Evolutionary conservation across 345 rosid species (phyloP).

Genomic region (Melaleuca quinquenervia): DNA sequence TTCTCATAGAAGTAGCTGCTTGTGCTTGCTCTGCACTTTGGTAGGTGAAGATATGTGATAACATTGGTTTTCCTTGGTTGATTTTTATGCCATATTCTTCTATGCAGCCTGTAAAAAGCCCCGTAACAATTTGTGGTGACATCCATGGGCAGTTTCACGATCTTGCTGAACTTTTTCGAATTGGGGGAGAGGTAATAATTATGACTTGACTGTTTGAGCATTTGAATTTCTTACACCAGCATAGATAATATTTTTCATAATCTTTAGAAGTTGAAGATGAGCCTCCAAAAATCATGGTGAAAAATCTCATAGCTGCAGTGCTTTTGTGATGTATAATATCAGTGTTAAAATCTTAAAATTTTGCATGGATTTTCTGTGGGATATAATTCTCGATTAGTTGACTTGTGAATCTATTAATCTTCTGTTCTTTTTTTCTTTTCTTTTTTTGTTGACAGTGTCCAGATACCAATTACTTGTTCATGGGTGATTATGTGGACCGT

Average conservation of each 20-base stretch:
- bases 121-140: conserved; percentile 97
- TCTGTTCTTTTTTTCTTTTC: neutral
- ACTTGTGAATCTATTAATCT: neutral
- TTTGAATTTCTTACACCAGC: neutral
- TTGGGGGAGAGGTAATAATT: conserved; percentile 77
- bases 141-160: conserved; percentile 99
- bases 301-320: neutral
- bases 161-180: conserved; percentile 97
- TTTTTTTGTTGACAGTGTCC: conserved; percentile 64
- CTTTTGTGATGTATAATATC: neutral
- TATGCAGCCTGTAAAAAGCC: conserved; percentile 91
- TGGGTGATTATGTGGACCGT: conserved; percentile 99
- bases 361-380: neutral
- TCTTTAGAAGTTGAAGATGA: neutral
- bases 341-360: neutral
- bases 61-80: neutral
- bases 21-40: neutral
- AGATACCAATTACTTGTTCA: conserved; percentile 93
- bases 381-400: neutral
- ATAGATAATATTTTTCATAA: neutral
- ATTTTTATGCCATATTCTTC: neutral
- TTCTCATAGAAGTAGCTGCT: neutral
- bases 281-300: neutral
- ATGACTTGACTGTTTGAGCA: neutral
- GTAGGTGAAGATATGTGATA: neutral